Evolutionary conservation across 73 alveolate species (phyloP).

Genomic region (Breviolum minutum): DNA sequence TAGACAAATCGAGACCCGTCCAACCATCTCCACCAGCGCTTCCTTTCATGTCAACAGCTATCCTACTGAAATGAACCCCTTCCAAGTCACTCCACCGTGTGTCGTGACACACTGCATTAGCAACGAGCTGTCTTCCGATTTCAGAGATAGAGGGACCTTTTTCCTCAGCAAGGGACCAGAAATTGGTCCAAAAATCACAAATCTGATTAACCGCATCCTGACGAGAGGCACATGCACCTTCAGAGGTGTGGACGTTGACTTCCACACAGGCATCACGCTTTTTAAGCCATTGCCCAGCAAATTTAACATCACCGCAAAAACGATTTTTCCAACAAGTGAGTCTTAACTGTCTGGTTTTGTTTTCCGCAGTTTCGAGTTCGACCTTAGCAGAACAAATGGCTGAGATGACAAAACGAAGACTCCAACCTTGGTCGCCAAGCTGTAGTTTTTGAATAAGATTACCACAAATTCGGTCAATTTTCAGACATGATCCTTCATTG

Average conservation of each 20-base stretch:
- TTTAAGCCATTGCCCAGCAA: neutral
- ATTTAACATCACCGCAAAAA: neutral
- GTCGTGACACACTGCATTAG: neutral
- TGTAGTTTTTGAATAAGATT: too few species aligned
- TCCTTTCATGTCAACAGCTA: neutral
- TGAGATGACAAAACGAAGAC: neutral
- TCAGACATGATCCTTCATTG: neutral
- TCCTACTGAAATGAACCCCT: too few species aligned
- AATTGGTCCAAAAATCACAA: neutral
- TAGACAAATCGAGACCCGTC: neutral
- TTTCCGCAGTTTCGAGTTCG: neutral
- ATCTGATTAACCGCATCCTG: neutral
- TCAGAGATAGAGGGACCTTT: neutral
- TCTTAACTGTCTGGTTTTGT: neutral
- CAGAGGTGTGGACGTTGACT: too few species aligned
- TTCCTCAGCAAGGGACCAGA: neutral
- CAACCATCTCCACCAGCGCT: neutral
- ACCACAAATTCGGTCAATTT: too few species aligned
- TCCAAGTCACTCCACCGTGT: too few species aligned
- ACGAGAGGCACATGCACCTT: neutral
- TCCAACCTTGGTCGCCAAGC: neutral
- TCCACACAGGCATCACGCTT: too few species aligned
- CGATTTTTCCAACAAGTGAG: neutral
- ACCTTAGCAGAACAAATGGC: neutral
- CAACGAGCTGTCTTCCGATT: neutral